These are phyloP conservation scores for Apiospora aurea DNA, from an alignment of 2,329 filamentous ascomycete genomes.

Conservation along the genomic window DNA sequence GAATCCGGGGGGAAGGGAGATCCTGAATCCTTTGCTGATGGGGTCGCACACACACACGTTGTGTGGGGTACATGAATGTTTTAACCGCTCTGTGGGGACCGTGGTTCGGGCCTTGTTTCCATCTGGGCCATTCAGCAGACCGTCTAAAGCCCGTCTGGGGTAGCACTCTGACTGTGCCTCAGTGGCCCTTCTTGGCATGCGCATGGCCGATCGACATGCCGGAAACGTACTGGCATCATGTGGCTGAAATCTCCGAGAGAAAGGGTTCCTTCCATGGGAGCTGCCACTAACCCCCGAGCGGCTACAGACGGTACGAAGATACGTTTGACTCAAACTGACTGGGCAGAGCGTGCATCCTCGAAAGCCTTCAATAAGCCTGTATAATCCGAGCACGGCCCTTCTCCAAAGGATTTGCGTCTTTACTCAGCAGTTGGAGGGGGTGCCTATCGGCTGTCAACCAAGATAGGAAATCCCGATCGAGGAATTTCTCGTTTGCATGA, in stretches of 20 bases:
- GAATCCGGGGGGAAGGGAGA: neutral
- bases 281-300: neutral
- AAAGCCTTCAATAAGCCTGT: neutral
- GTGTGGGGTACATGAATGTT: neutral
- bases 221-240: neutral
- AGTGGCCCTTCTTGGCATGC: neutral
- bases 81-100: constrained; percentile 15
- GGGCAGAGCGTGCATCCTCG: no score
- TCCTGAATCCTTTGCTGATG: neutral
- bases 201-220: constrained; percentile 9
- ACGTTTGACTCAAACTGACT: neutral
- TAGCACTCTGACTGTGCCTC: constrained; percentile 8
- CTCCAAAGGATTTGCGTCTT: neutral
- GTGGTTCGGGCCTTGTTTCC: neutral
- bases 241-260: neutral
- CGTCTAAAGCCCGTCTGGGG: neutral
- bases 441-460: no score
- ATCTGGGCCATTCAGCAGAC: neutral
- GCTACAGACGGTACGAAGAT: no score
- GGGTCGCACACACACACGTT: neutral
- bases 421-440: no score
- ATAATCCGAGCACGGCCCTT: neutral
- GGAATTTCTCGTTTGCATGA: no score
- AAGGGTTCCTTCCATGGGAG: no score
- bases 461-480: no score